A percentile compares a stretch with the other conserved stretches of the same genome.
These are phyloP conservation scores for Acer campestre DNA, from an alignment of 345 rosid genomes.

Conservation along the genomic window DNA sequence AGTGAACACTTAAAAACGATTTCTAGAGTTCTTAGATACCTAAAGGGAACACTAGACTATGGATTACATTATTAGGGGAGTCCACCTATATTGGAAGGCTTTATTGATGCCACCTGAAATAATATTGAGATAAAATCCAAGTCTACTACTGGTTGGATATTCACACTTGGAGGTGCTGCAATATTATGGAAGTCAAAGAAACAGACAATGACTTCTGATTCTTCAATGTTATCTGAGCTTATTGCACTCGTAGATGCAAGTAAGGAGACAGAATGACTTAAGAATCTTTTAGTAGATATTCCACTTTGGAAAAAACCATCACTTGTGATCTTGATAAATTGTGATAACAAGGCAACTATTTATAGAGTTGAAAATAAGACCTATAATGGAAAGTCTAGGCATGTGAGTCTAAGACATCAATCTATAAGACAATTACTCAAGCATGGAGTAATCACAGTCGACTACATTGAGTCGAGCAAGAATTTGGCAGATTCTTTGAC, in stretches of 20 bases:
- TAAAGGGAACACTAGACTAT: no score
- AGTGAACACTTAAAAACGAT: neutral
- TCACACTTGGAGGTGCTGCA: neutral
- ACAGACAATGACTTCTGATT: neutral
- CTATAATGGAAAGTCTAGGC: no score
- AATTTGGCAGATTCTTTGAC: neutral
- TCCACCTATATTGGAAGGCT: no score
- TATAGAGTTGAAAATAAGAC: neutral
- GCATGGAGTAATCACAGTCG: neutral
- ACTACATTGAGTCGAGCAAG: neutral
- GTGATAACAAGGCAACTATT: neutral
- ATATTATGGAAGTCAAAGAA: neutral
- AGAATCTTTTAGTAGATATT: no score
- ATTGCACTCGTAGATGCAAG: neutral
- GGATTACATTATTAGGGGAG: no score
- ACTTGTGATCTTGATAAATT: neutral
- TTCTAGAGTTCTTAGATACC: neutral
- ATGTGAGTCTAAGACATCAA: no score
- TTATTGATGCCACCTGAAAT: no score
- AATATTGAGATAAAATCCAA: neutral
- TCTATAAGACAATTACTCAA: no score
- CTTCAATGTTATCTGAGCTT: neutral
- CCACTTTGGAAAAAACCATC: no score
- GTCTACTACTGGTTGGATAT: neutral
- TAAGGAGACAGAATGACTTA: neutral